Base-by-base conservation (phyloP, 2,329 filamentous ascomycete species). In the Xylaria sp. region DNA sequence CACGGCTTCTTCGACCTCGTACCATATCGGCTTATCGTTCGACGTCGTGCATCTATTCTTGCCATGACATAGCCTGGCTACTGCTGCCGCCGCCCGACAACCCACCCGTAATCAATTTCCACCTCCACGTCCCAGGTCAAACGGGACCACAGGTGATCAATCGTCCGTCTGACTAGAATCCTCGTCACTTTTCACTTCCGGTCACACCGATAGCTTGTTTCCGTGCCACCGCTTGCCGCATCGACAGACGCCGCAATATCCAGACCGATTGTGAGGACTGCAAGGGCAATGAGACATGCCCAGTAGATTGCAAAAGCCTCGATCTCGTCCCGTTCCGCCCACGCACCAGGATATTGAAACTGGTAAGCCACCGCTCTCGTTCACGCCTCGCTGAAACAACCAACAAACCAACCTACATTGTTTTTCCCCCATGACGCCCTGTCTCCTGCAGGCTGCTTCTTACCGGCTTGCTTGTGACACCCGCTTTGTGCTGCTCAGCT, bases 281-380 rank as follows among this genome's bases (percentile, higher is more conserved):
- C 34, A 19, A 49, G 54, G 57, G 52, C 49, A 54, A 54, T 62
- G 48, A 61, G 66, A 68, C 51, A 69, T 70, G 69, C 66, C 58
- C 63, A 70, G 67, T 64, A 63, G 63, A 53, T 49, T 71, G 29
- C 66, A 69, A 37, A 69, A 67, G 60, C 51, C 53, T 54, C 60
- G 56, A 48, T 44, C 61, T 42, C 48, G 47, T 42, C 52, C 56
- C 49, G 37, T 42, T 26, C 50, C 52, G 41, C 38, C 60, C 9
- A 47, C 45, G 17, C 52, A 59, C 44, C 48, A 60, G 38, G 56
- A 61, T 45, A 48, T 57, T 56, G 56, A 65, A 50, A 63, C 56
- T 56, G 63, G 69, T 72, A 66, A 61, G 68, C 59, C 45, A 40
- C 21, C n/a, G n/a, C 47, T 50, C 29, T 52, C 22, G 18, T 22